Conservation (phyloP, 192 early-diverging fungal genomes). For the Podila verticillata region DNA sequence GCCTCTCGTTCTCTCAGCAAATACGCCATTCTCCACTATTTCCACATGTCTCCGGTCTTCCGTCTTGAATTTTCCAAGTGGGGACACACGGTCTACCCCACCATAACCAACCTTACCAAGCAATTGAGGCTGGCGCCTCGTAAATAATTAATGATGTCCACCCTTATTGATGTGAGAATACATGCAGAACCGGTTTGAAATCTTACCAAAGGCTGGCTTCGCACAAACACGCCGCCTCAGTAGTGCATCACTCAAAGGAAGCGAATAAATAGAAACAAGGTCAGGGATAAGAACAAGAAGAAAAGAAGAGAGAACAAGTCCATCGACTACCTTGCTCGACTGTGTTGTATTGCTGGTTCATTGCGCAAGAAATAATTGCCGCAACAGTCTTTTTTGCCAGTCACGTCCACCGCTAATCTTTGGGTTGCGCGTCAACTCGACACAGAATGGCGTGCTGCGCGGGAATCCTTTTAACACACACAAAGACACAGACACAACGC, state of each 20-base stretch:
- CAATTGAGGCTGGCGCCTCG: no score
- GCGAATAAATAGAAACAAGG: not conserved
- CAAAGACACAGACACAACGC: not conserved
- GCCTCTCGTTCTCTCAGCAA: not conserved
- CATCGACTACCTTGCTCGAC: not conserved
- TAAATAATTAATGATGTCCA: no score
- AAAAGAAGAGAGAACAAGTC: not conserved
- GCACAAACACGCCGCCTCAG: no score
- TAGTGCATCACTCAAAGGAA: not conserved
- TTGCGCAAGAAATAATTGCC: not conserved
- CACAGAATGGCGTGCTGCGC: constrained; percentile 16
- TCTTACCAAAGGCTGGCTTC: no score
- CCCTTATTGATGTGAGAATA: no score
- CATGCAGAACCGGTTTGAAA: no score
- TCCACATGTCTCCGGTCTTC: no score
- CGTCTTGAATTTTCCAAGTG: no score
- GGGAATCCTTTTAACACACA: not conserved
- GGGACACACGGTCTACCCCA: no score
- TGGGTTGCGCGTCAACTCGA: constrained; percentile 6
- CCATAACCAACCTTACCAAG: no score
- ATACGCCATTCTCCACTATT: no score
- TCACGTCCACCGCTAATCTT: not conserved
- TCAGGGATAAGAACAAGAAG: not conserved
- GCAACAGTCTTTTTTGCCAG: not conserved
- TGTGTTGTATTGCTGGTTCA: not conserved